Percentiles rank a stretch among this genome's conserved stretches.
phyloP scores from a whole-genome alignment of 768 basidiomycete species.

The Tylopilus sp. region DNA sequence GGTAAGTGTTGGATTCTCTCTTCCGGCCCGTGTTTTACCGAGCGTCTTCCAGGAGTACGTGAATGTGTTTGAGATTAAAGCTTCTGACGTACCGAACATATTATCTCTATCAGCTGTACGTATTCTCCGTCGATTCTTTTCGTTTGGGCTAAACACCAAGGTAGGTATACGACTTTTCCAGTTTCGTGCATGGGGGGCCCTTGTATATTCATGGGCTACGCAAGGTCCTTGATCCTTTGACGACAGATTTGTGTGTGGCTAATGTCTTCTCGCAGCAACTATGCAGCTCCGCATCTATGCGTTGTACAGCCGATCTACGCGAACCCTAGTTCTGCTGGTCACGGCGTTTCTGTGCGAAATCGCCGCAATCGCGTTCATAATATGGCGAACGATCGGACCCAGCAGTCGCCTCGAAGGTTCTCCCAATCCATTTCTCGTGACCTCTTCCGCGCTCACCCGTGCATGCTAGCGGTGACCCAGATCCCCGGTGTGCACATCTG shows the following conservation, averaged over 20 bases:
- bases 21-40: not conserved
- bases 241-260: not conserved
- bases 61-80: not conserved
- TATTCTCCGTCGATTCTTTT: not conserved
- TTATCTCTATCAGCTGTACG: conserved; percentile 20
- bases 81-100: not conserved
- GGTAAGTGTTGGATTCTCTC: conserved; percentile 6
- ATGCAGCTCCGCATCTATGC: conserved; percentile 35
- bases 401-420: conserved; percentile 20
- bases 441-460: not conserved
- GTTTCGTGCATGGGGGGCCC: conserved; percentile 33
- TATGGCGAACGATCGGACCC: conserved; percentile 28
- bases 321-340: conserved; percentile 19
- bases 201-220: conserved; percentile 30
- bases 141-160: not conserved
- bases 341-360: conserved; percentile 23
- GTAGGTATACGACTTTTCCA: conserved; percentile 27
- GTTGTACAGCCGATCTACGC: conserved; percentile 28
- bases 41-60: conserved; percentile 23
- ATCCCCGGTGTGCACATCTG: conserved; percentile 15
- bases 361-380: conserved; percentile 20
- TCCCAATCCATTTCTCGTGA: not conserved
- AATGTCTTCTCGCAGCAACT: conserved; percentile 19
- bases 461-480: conserved; percentile 8
- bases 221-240: conserved; percentile 21